Conservation (phyloP, 169 alveolate species). For the Cryptosporidium meleagridis region DNA sequence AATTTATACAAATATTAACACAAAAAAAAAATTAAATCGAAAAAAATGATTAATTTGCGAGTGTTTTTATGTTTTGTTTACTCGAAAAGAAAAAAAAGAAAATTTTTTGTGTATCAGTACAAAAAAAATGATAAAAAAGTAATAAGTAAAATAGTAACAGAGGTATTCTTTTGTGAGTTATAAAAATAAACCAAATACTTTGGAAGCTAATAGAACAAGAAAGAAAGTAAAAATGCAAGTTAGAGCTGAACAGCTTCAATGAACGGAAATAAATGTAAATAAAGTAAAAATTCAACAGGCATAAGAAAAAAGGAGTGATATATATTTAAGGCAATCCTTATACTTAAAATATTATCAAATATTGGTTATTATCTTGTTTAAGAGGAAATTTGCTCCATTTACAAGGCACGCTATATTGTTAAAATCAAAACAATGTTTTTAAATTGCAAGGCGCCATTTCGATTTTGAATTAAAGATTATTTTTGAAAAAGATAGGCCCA, state of each 20-base stretch:
- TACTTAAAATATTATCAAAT: no score
- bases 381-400: not conserved
- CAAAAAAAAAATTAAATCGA: not conserved
- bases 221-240: no score
- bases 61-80: no score
- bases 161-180: no score
- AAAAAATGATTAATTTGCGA: not conserved
- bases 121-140: no score
- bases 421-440: not conserved
- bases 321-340: not conserved
- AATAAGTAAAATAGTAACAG: no score
- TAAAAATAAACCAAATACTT: no score
- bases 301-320: no score
- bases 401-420: not conserved
- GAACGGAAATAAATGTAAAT: not conserved
- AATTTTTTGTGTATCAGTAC: not conserved
- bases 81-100: no score
- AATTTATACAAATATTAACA: not conserved
- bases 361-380: no score
- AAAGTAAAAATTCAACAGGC: no score
- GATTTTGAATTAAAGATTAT: not conserved
- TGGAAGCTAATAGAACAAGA: not conserved
- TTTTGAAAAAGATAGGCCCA: not conserved
- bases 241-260: no score
- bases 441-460: constrained; percentile 7